phyloP scores from a whole-genome alignment of 768 basidiomycete genomes.

The Serpula lacrymans region DNA sequence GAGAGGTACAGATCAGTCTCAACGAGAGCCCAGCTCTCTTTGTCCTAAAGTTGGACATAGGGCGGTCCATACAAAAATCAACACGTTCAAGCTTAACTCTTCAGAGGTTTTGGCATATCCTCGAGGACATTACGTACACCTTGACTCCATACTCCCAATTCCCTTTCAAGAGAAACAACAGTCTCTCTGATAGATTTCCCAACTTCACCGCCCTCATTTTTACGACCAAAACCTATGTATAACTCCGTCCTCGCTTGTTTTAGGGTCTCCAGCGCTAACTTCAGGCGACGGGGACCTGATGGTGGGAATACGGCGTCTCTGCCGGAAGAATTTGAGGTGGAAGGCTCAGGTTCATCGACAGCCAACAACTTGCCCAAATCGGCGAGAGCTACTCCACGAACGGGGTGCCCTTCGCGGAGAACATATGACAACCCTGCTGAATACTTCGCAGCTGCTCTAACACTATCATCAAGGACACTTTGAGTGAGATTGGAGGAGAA shows the following conservation, averaged over 20 bases:
- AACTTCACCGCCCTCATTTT: slow-evolving; percentile 68
- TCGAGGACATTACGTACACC: slow-evolving; percentile 56
- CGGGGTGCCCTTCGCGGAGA: slow-evolving; percentile 68
- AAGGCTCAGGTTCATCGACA: slow-evolving; percentile 67
- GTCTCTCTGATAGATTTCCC: slow-evolving; percentile 59
- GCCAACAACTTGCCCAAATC: slow-evolving; percentile 81
- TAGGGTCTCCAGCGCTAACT: slow-evolving; percentile 62
- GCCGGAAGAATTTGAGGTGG: slow-evolving; percentile 11
- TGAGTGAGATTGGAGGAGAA: slow-evolving; percentile 41
- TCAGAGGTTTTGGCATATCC: slow-evolving; percentile 26
- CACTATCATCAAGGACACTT: slow-evolving; percentile 57
- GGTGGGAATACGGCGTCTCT: slow-evolving; percentile 51
- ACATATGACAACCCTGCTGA: slow-evolving; percentile 50
- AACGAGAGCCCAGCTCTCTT: too few relatives aligned
- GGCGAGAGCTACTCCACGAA: slow-evolving; percentile 67
- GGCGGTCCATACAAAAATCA: too few relatives aligned
- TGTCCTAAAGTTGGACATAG: too few relatives aligned
- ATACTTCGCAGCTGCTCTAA: slow-evolving; percentile 54
- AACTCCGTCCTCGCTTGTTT: slow-evolving; percentile 60
- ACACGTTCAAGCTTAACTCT: too few relatives aligned
- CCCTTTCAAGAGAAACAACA: slow-evolving; percentile 63
- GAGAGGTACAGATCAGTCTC: too few relatives aligned
- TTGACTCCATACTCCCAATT: slow-evolving; percentile 66
- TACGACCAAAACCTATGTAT: slow-evolving; percentile 65
- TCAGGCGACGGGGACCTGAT: slow-evolving; percentile 59